These are phyloP conservation scores for Teunomyces gatunensis DNA, from an alignment of 805 yeast species.

Conservation along the genomic window DNA sequence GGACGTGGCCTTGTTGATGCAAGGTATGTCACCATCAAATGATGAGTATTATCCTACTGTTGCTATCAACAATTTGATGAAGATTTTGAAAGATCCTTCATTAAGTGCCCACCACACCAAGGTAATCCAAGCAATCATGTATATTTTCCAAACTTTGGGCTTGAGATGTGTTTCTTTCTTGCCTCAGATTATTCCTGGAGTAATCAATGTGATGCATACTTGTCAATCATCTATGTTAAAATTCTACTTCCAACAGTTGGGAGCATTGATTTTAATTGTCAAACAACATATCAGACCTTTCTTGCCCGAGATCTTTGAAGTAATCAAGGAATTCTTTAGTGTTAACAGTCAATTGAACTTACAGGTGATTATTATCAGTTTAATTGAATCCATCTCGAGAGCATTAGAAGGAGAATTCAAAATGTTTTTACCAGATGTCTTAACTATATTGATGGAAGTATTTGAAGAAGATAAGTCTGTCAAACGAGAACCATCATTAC, in stretches of 20 bases:
- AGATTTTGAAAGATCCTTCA: conserved; percentile 80
- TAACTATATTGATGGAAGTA: conserved; percentile 72
- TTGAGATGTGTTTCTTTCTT: conserved; percentile 86
- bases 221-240: conserved; percentile 79
- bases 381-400: conserved; percentile 79
- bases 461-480: conserved; percentile 69
- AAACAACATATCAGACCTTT: conserved; percentile 88
- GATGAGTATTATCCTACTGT: conserved; percentile 97
- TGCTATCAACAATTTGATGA: conserved; percentile 81
- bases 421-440: conserved; percentile 70
- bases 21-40: conserved; percentile 87
- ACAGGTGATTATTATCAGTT: conserved; percentile 74
- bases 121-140: conserved; percentile 91
- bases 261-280: conserved; percentile 75
- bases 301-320: conserved; percentile 68
- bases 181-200: conserved; percentile 84
- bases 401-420: conserved; percentile 94
- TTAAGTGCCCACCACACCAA: conserved; percentile 83
- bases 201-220: conserved; percentile 76
- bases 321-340: conserved; percentile 71
- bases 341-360: conserved; percentile 46
- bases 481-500: conserved; percentile 59
- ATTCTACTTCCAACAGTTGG: conserved; percentile 84
- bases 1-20: conserved; percentile 86
- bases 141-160: conserved; percentile 86